phyloP scores from a whole-genome alignment of 1,284 basidiomycete genomes.

The Neonothopanus nambi region DNA sequence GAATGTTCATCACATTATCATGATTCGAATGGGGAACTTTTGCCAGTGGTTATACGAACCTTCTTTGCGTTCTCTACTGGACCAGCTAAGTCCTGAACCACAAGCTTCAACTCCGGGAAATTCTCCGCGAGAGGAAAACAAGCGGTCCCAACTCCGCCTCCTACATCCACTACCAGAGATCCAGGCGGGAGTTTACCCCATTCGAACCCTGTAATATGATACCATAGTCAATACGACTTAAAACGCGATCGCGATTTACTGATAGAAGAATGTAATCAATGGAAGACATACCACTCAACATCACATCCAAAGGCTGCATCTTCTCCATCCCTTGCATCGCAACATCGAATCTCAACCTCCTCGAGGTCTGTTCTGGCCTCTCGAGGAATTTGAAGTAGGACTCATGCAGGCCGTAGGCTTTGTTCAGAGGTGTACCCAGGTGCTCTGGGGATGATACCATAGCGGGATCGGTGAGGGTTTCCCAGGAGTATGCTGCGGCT shows the following conservation, averaged over 20 bases:
- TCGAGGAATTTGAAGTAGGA: conserved; percentile 13
- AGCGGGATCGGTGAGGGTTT: conserved; percentile 22
- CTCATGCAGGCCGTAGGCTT: conserved; percentile 16
- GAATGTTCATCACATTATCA: not conserved
- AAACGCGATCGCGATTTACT: not conserved
- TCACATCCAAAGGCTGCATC: conserved; percentile 4
- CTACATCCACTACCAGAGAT: conserved; percentile 27
- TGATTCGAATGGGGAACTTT: not conserved
- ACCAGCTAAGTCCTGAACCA: conserved; percentile 26
- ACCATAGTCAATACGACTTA: too few relatives aligned
- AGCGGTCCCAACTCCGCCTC: conserved; percentile 25
- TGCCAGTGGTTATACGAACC: not conserved
- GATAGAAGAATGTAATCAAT: not conserved
- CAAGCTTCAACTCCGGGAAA: conserved; percentile 21
- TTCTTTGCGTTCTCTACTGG: conserved; percentile 18
- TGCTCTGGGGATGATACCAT: conserved; percentile 18
- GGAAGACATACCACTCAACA: conserved; percentile 11
- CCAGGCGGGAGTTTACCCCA: conserved; percentile 19
- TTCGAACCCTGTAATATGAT: conserved; percentile 20
- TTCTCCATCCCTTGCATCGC: conserved; percentile 16
- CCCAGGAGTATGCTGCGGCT: conserved; percentile 23
- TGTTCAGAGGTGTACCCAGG: conserved; percentile 15
- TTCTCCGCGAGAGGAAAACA: conserved; percentile 19
- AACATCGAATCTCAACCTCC: conserved; percentile 11
- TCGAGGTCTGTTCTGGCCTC: conserved; percentile 2